phyloP scores from a whole-genome alignment of 106 monocot species.

The Dendrobium catenatum region DNA sequence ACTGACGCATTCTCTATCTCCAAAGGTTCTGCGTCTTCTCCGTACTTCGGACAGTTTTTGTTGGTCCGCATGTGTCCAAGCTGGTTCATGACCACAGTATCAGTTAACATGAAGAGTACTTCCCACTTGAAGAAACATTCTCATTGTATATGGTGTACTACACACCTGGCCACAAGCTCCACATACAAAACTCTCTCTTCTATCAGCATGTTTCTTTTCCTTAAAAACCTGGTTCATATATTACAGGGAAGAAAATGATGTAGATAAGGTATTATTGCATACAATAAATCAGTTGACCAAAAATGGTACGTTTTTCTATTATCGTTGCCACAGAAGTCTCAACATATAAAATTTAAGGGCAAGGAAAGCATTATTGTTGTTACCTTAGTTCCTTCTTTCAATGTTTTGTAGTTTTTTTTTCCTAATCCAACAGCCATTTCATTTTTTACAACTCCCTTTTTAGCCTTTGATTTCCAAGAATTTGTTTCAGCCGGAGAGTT shows the following conservation, averaged over 20 bases:
- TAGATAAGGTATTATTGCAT: no score
- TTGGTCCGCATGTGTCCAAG: conserved; percentile 96
- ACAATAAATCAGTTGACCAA: neutral
- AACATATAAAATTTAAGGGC: neutral
- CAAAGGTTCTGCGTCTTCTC: conserved; percentile 60
- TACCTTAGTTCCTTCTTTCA: conserved; percentile 71
- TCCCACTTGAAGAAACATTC: neutral
- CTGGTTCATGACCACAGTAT: conserved; percentile 33
- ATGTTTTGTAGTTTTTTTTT: conserved; percentile 38
- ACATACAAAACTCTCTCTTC: conserved; percentile 80
- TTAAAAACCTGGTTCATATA: conserved; percentile 33
- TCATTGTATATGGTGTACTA: conserved; percentile 4
- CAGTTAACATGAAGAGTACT: conserved; percentile 10
- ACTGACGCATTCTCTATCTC: conserved; percentile 30
- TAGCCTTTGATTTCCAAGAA: conserved; percentile 34
- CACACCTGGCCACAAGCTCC: conserved; percentile 93
- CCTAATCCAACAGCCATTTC: conserved; percentile 20
- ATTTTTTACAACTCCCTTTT: conserved; percentile 31
- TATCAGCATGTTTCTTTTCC: conserved; percentile 70
- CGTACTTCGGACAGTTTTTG: conserved; percentile 94
- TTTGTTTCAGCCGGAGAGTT: conserved; percentile 32
- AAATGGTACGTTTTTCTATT: neutral
- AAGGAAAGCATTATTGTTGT: no score
- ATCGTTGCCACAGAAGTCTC: neutral
- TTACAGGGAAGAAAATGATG: neutral